Conservation (phyloP, 2,329 filamentous ascomycete genomes). For the Colletotrichum orchidophilum region DNA sequence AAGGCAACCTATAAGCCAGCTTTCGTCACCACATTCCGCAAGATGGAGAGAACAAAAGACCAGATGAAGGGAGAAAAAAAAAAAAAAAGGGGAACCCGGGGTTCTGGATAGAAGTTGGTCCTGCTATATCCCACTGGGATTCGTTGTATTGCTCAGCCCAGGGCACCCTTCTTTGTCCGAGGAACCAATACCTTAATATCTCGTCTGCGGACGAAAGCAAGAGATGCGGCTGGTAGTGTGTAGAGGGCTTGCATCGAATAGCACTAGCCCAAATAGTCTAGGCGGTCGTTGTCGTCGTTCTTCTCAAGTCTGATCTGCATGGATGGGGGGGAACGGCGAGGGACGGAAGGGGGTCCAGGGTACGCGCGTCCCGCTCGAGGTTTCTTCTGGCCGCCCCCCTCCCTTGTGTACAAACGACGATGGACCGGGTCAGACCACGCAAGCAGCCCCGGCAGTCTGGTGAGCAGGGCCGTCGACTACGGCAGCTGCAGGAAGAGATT, state of each 20-base stretch:
- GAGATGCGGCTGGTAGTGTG: not conserved
- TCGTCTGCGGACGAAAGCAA: constrained; percentile 8
- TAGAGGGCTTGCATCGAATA: not conserved
- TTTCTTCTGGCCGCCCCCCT: constrained; percentile 8
- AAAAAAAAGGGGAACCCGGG: not conserved
- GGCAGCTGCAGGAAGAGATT: not conserved
- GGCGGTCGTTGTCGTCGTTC: not conserved
- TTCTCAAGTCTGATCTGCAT: constrained; percentile 34
- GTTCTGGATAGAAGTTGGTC: not conserved
- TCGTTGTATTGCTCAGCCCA: not conserved
- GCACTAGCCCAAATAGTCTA: not conserved
- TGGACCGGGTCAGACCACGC: constrained; percentile 29
- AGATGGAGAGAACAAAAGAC: not conserved
- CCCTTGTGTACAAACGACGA: constrained; percentile 14
- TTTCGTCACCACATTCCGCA: not conserved
- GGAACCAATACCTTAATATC: constrained; percentile 3
- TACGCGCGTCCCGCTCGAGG: constrained; percentile 30
- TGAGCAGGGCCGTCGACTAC: not conserved
- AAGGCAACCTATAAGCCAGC: not conserved
- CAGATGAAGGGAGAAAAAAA: not conserved
- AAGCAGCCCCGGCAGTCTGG: constrained; percentile 8
- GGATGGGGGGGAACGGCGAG: constrained; percentile 19
- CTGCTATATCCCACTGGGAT: not conserved
- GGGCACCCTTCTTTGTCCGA: not conserved
- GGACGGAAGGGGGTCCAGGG: constrained; percentile 15